phyloP scores from a whole-genome alignment of 2,329 filamentous ascomycete genomes.

The Rhinocladiella mackenziei region DNA sequence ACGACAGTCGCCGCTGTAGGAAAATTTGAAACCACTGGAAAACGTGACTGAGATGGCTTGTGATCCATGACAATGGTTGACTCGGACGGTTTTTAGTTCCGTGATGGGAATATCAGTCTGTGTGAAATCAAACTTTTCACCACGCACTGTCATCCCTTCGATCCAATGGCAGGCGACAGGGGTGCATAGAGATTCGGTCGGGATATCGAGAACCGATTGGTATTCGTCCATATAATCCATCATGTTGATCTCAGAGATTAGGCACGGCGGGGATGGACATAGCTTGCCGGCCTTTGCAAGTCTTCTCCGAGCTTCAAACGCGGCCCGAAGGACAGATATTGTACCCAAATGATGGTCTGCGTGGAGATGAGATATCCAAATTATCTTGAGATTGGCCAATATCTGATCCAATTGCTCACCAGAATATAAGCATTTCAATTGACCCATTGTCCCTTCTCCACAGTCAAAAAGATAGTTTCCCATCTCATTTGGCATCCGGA shows the following conservation, averaged over 20 bases:
- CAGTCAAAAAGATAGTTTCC: slow-evolving; percentile 90
- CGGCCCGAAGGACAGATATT: slow-evolving; percentile 59
- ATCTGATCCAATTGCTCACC: slow-evolving; percentile 63
- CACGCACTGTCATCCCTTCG: slow-evolving; percentile 16
- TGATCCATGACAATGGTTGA: slow-evolving; percentile 75
- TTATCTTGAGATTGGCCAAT: slow-evolving; percentile 70
- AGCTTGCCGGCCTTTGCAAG: slow-evolving; percentile 1
- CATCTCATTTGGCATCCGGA: slow-evolving; percentile 70
- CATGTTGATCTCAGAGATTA: slow-evolving; percentile 70
- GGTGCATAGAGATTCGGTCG: slow-evolving; percentile 44
- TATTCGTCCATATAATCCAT: slow-evolving; percentile 76
- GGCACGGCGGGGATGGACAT: slow-evolving; percentile 34
- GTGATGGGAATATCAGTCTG: slow-evolving; percentile 17
- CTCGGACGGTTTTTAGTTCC: slow-evolving; percentile 61
- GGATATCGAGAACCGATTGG: slow-evolving; percentile 49
- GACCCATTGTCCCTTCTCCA: slow-evolving; percentile 87
- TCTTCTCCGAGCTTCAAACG: slow-evolving; percentile 6
- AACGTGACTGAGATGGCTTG: slow-evolving; percentile 75
- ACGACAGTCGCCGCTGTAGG: slow-evolving; percentile 91
- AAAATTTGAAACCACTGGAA: slow-evolving; percentile 74
- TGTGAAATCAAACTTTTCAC: slow-evolving; percentile 17
- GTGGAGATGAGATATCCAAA: slow-evolving; percentile 94
- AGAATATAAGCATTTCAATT: slow-evolving; percentile 70
- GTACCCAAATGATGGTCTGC: slow-evolving; percentile 93
- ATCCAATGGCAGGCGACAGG: slow-evolving; percentile 39